Evolutionary conservation across 176 grass and related monocot species (phyloP), one percentile per base, ranked within the genome.

Genomic region (Echinochloa phyllopogon): DNA sequence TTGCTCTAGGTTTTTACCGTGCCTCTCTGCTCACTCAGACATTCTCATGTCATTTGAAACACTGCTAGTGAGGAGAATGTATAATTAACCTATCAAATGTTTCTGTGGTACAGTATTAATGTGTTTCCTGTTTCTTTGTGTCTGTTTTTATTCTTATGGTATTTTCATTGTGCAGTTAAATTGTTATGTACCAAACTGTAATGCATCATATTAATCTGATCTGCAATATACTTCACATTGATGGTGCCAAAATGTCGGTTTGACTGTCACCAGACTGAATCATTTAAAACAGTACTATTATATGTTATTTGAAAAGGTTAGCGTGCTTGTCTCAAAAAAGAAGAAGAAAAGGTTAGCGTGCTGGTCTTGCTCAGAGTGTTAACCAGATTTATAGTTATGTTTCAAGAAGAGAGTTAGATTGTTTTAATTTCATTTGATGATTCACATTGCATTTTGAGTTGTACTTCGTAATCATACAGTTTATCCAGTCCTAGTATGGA

Each of bases 11-110:
- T 64, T 86, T 57, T 86, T 86, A 78, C 79, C 40, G 51, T 7
- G 65, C 40, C 60, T 41, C 65, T 55, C 73, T 40, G 64, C 45
- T 82, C 65, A 49, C 14, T 49, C 79, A 65, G 79, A 66, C 66
- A 72, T 86, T 86, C 33, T 65, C 57, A 78, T 86, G 78, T 78
- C 79, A 71, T 78, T 83, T 39, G 27, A 73, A 66, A 77, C 65
- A 86, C 51, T 90, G 49, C 78, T 86, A 77, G 33, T 83, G 73
- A 83, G 65, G 39, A 44, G 83, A 78, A 64, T 62, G 72, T 75
- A 72, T 82, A 83, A 83, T 86, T 83, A 65, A 90, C 78, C 64
- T 82, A 70, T 82, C 23, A 18, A 70, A 77, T 76, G 24, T 84
- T 77, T 81, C 70, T 89, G 37, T 84, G 82, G 63, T 81, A 64